phyloP scores from a whole-genome alignment of 2,329 filamentous ascomycete species.

The Alternaria sp. region DNA sequence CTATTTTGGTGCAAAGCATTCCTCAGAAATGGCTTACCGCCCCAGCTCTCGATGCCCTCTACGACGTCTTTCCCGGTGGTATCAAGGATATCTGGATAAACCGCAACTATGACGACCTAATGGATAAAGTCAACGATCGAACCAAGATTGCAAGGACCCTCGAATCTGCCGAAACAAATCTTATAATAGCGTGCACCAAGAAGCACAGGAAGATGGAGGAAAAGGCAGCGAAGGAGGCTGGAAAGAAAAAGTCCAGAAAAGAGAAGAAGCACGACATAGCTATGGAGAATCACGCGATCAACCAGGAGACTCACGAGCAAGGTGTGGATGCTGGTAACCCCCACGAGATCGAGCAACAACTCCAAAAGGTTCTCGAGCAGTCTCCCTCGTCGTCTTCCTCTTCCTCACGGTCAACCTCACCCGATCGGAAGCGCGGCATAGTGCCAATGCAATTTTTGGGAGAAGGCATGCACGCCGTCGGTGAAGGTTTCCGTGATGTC shows the following conservation, averaged over 20 bases:
- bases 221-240: constrained; percentile 71
- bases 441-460: constrained; percentile 59
- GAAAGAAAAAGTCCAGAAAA: constrained; percentile 60
- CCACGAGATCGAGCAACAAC: constrained; percentile 62
- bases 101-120: constrained; percentile 81
- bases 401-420: constrained; percentile 46
- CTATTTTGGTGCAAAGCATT: constrained; percentile 90
- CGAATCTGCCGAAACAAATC: constrained; percentile 82
- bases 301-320: constrained; percentile 60
- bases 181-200: constrained; percentile 82
- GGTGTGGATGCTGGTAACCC: constrained; percentile 66
- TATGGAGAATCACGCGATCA: constrained; percentile 62
- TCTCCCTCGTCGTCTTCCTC: constrained; percentile 42
- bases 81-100: constrained; percentile 98
- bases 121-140: constrained; percentile 82
- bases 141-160: constrained; percentile 74
- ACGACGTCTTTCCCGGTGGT: constrained; percentile 95
- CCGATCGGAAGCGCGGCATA: constrained; percentile 37
- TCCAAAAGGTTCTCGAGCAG: constrained; percentile 56
- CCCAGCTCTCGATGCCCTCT: constrained; percentile 81
- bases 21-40: constrained; percentile 89
- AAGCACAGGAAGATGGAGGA: constrained; percentile 74
- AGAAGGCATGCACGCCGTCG: constrained; percentile 52
- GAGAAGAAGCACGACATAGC: constrained; percentile 70
- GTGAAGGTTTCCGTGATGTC: constrained; percentile 60